Conservation (phyloP, 2,329 filamentous ascomycete species). For the Calonectria hawksworthii region DNA sequence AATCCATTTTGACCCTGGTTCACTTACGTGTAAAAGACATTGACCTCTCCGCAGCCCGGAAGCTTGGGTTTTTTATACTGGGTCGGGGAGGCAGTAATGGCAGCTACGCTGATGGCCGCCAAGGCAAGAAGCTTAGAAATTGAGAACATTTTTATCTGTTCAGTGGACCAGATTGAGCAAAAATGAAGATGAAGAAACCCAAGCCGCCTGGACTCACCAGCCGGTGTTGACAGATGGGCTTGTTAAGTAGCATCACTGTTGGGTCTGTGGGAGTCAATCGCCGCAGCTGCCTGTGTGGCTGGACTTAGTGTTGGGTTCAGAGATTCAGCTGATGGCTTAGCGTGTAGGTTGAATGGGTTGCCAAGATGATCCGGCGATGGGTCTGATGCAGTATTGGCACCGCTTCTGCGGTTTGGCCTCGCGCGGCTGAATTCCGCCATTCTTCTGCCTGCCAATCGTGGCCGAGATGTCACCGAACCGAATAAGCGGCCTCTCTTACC, state of each 20-base stretch:
- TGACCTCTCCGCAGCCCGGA: background rate
- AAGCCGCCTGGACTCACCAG: too few relatives aligned
- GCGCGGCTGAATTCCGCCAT: background rate
- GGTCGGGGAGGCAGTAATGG: background rate
- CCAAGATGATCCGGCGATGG: background rate
- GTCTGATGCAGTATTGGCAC: background rate
- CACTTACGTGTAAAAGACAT: background rate
- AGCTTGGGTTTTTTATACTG: background rate
- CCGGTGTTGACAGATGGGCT: background rate
- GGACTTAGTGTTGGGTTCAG: background rate
- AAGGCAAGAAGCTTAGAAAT: background rate
- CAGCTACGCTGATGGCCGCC: background rate
- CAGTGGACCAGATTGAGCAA: background rate
- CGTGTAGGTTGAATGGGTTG: background rate
- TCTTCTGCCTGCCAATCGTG: background rate
- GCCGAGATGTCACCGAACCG: too few relatives aligned
- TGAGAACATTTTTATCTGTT: background rate
- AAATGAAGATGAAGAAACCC: background rate
- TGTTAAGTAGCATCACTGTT: background rate
- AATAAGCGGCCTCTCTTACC: background rate
- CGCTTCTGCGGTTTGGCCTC: background rate
- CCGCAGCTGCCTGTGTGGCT: background rate
- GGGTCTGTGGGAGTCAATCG: background rate
- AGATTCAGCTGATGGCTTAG: background rate
- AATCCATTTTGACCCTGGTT: too few relatives aligned